Conservation (phyloP, 2,329 filamentous ascomycete species). For the Ophiostoma populinum region DNA sequence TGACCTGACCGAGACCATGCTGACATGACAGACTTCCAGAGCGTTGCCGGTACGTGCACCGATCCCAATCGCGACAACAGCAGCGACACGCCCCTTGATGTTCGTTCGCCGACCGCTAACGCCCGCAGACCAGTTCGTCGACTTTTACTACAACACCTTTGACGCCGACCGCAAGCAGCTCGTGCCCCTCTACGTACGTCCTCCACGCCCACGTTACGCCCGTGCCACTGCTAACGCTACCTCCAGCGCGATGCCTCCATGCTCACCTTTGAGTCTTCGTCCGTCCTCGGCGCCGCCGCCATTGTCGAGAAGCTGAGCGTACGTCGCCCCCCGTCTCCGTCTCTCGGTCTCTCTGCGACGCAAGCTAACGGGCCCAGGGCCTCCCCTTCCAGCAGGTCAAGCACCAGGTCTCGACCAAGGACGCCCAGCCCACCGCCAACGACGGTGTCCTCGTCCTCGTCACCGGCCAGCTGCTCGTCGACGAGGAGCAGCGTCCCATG, state of each 20-base stretch:
- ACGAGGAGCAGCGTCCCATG: constrained; percentile 74
- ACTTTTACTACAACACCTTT: constrained; percentile 84
- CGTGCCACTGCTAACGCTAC: constrained; percentile 1
- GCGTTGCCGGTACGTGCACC: constrained; percentile 8
- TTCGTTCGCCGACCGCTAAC: not conserved
- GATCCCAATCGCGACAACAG: not conserved
- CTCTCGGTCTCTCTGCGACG: not conserved
- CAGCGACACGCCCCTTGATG: not conserved
- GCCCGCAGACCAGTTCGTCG: constrained; percentile 66
- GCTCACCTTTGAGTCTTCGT: constrained; percentile 74
- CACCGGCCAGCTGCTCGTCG: constrained; percentile 72
- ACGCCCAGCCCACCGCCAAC: constrained; percentile 60
- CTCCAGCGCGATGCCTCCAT: constrained; percentile 64
- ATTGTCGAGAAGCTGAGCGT: constrained; percentile 77
- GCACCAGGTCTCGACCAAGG: constrained; percentile 61
- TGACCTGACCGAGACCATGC: too few relatives aligned
- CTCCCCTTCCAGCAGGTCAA: constrained; percentile 69
- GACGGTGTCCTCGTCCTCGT: constrained; percentile 73
- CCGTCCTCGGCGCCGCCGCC: constrained; percentile 40
- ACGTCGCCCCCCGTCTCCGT: constrained; percentile 11
- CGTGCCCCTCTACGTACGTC: constrained; percentile 61
- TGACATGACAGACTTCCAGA: constrained; percentile 6
- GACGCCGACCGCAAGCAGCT: constrained; percentile 53
- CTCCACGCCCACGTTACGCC: not conserved
- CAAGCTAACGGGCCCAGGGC: constrained; percentile 25